Base-by-base conservation (phyloP, 495 filamentous ascomycete genomes). In the Hypoxylon fuscum region DNA sequence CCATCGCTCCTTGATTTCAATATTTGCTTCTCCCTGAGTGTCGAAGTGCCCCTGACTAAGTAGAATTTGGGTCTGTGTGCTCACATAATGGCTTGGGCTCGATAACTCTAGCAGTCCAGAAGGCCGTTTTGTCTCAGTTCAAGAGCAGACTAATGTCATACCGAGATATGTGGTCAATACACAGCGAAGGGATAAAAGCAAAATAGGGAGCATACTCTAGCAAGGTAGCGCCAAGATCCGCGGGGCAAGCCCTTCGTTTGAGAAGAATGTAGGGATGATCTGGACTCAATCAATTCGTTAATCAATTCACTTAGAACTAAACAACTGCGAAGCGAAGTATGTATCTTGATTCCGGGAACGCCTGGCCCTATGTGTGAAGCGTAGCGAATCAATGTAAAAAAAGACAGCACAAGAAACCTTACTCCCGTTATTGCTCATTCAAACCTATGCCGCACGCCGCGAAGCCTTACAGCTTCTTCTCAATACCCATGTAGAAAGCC, bases 281-380 rank as follows among this genome's bases (percentile, higher is more conserved):
- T 11, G 34, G 14, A 21, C 15, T 54, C 22, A 54, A 60, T n/a
- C n/a, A n/a, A n/a, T n/a, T n/a, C n/a, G n/a, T n/a, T 49, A 38
- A 7, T 52, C 44, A 41, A 42, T 44, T 62, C 59, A 46, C 32
- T 9, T n/a, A 10, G 18, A 1, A 14, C 15, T 20, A 41, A 43
- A 44, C 29, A 45, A 32, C 56, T 29, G 52, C 37, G 46, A 55
- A 44, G 50, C 22, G 34, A 52, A 57, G 15, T 57, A 61, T 61
- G 56, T 55, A 60, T 52, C 29, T 51, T 41, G 22, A 54, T 68
- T 52, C 65, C 62, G 65, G 42, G 51, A 62, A 68, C 66, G 68
- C 68, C 66, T 55, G 32, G 27, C 59, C 66, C 62, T 54, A 66
- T 64, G 66, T 71, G 57, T 58, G 44, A 49, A 66, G 48, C 53